Percentiles rank a stretch among this genome's conserved stretches.
These are phyloP conservation scores for Botrytis galanthina DNA, from an alignment of 2,329 filamentous ascomycete species.

Conservation along the genomic window DNA sequence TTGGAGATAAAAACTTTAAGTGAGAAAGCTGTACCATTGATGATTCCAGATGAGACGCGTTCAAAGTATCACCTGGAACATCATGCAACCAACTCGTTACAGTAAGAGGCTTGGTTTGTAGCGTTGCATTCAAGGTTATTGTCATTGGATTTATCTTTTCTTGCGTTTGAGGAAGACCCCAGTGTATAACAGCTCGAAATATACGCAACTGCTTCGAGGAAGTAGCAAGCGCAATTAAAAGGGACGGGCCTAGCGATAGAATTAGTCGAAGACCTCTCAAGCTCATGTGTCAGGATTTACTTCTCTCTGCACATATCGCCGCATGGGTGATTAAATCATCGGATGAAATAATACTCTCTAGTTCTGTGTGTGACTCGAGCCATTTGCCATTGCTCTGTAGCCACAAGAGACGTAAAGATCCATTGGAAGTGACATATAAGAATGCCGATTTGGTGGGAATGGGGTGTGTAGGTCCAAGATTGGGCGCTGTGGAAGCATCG, in stretches of 20 bases:
- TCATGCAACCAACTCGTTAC: constrained; percentile 51
- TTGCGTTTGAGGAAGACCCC: constrained; percentile 60
- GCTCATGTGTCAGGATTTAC: constrained; percentile 44
- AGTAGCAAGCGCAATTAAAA: constrained; percentile 67
- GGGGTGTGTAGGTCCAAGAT: constrained; percentile 71
- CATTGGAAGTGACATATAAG: constrained; percentile 72
- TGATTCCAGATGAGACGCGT: constrained; percentile 47
- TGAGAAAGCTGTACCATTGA: constrained; percentile 67
- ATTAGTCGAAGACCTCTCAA: constrained; percentile 21
- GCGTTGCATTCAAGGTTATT: constrained; percentile 49
- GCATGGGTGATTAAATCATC: constrained; percentile 80
- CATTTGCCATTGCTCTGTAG: constrained; percentile 70
- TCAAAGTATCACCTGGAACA: constrained; percentile 27
- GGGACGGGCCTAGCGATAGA: constrained; percentile 39
- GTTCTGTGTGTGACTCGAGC: constrained; percentile 68
- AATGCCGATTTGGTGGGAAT: constrained; percentile 69
- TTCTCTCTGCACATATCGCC: constrained; percentile 70
- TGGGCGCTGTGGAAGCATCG: constrained; percentile 62
- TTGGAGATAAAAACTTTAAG: constrained; percentile 63
- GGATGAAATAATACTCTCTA: constrained; percentile 69
- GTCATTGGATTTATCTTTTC: constrained; percentile 53
- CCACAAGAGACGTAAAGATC: constrained; percentile 72
- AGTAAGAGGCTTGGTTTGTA: constrained; percentile 56
- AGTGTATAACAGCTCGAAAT: constrained; percentile 70
- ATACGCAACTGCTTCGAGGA: constrained; percentile 70